Evolutionary conservation across 192 early-diverging fungal genomes (phyloP), one percentile per base, ranked within the genome.

Genomic region (Chytriomyces sp.): DNA sequence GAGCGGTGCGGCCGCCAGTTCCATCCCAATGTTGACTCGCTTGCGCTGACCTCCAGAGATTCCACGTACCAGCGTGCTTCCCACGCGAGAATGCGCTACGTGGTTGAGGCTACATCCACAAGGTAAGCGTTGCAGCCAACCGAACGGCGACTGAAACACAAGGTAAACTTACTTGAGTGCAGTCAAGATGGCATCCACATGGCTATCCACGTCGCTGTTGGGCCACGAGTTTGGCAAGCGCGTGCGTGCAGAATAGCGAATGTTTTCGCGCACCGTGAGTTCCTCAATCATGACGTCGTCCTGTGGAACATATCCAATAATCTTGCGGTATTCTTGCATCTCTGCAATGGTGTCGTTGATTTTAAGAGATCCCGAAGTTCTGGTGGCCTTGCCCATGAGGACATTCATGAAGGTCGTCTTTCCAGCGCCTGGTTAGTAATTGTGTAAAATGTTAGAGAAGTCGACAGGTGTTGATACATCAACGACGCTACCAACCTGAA

Each of bases 41-140:
- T 94, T 94, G 70, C 94, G 90, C 76, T 96, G 91, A 61, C 91
- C 92, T 4, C 92, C 85, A 54, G 89, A 91, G 61, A 96, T 93
- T 69, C 94, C 94, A 72, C 90, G 72, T 65, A 84, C 83, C 12
- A 85, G 79, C 53, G 90, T 90, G 14, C 89, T 82, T 64, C 94
- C 94, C 41, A 96, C 83, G 28, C 56, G 57, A 7, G 37, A 67
- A 26, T 81, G 69, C 17, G 77, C 74, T 0, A 81, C 75, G 38
- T 70, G 41, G 19, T 39, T 58, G 31, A 81, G 52, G 33, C 75
- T 77, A 54, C 30, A 39, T 5, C 0, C 22, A 34, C 37, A 10
- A 52, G 19, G 28, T 10, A 66, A 3, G 52, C n/a, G 32, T 37
- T 68, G 49, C 4, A 90, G 53, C 28, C 86, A 87, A 70, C 90